Percentiles rank a stretch among this genome's conserved stretches.
Conservation (phyloP, 306 rosid species). For the Glycine latifolia region DNA sequence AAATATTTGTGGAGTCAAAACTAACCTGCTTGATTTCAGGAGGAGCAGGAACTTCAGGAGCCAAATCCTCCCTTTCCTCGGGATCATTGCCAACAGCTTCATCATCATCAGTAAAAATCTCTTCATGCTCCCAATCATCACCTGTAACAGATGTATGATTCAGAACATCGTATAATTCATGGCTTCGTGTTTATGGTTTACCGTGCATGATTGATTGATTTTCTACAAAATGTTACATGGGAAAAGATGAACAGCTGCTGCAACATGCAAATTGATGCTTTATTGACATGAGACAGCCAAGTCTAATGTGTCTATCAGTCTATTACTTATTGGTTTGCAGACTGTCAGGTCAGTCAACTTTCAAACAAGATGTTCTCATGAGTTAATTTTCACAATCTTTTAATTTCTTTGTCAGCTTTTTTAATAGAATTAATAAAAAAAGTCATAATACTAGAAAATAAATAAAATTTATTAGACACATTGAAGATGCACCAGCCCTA, state of each 20-base stretch:
- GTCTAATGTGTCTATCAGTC: conserved; percentile 22
- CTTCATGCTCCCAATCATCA: conserved; percentile 99
- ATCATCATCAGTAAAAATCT: conserved; percentile 96
- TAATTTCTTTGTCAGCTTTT: neutral
- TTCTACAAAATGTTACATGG: conserved; percentile 4
- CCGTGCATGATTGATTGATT: neutral
- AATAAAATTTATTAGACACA: neutral
- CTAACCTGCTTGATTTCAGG: conserved; percentile 97
- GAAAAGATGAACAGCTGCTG: conserved; percentile 9
- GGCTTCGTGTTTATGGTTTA: neutral
- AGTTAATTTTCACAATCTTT: neutral
- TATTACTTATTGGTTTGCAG: conserved; percentile 16
- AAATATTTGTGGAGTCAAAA: conserved; percentile 27
- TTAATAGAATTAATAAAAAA: neutral
- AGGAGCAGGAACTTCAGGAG: conserved; percentile 96
- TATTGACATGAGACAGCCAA: conserved; percentile 23
- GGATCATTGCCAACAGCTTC: conserved; percentile 94
- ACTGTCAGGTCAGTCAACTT: conserved; percentile 6
- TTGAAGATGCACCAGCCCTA: conserved; percentile 5
- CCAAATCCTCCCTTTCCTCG: conserved; percentile 96
- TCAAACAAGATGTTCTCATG: conserved; percentile 22
- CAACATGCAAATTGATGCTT: conserved; percentile 15
- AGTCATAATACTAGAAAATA: neutral
- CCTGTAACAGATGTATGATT: conserved; percentile 57
- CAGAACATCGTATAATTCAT: conserved; percentile 28